Conservation (phyloP, 441 rosid species). For the Croton setiger region DNA sequence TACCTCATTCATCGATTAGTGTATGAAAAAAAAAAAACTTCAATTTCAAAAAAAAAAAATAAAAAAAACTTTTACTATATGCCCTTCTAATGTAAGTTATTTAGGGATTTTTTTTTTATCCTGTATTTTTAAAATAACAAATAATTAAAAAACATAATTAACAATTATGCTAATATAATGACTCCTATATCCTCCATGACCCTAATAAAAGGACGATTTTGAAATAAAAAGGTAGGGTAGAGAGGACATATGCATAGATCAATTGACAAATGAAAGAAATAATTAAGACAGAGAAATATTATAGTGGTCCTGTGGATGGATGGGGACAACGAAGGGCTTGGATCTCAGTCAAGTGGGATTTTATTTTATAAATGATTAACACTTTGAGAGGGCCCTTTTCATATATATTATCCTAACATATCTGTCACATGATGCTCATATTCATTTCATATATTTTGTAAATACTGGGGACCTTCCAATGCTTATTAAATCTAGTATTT, state of each 20-base stretch:
- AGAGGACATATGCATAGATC: background rate
- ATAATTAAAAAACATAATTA: background rate
- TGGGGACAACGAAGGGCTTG: slow-evolving; percentile 7
- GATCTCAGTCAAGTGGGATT: slow-evolving; percentile 20
- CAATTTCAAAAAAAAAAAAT: no score
- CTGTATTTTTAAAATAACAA: background rate
- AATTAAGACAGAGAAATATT: background rate
- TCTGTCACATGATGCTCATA: slow-evolving; percentile 11
- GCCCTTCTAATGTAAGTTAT: no score
- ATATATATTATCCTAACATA: background rate
- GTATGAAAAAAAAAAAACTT: no score
- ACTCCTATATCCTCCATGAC: background rate
- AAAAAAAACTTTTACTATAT: no score
- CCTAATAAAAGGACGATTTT: background rate
- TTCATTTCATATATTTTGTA: background rate
- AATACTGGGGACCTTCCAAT: no score
- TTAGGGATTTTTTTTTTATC: no score
- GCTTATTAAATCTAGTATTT: no score
- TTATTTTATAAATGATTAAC: background rate
- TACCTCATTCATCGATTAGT: no score
- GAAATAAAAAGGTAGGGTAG: background rate
- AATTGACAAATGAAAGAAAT: background rate
- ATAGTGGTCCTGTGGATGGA: no score
- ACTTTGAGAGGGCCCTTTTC: slow-evolving; percentile 3
- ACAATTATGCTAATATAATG: no score